These are phyloP conservation scores for Microbotryomycetes sp. DNA, from an alignment of 1,284 basidiomycete genomes.

Conservation along the genomic window DNA sequence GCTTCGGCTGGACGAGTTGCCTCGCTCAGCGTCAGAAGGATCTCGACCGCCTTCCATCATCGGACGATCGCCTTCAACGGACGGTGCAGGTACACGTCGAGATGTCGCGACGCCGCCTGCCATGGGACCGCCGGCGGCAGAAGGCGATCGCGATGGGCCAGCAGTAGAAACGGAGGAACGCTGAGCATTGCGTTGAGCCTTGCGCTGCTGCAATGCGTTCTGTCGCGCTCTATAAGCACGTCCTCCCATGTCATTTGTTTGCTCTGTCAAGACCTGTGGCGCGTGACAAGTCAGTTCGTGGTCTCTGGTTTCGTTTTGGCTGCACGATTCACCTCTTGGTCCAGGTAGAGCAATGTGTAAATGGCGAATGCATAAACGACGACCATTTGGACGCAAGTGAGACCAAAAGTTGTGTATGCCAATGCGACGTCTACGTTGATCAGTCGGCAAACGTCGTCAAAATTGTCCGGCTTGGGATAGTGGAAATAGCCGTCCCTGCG, in stretches of 20 bases:
- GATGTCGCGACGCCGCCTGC: neutral
- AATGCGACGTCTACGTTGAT: conserved; percentile 40
- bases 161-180: neutral
- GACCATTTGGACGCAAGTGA: conserved; percentile 36
- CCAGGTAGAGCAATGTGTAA: conserved; percentile 41
- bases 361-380: conserved; percentile 33
- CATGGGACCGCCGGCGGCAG: neutral
- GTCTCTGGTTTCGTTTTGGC: neutral
- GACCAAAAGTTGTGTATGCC: conserved; percentile 41
- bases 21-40: neutral
- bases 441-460: conserved; percentile 40
- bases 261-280: conserved; percentile 18
- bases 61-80: neutral
- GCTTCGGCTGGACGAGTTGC: neutral
- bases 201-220: conserved; percentile 6
- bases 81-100: neutral
- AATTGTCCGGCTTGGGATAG: conserved; percentile 40
- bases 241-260: conserved; percentile 20
- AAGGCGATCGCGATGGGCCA: neutral
- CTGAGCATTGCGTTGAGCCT: neutral
- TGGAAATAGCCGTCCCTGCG: conserved; percentile 41
- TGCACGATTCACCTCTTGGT: conserved; percentile 47
- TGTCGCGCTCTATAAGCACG: conserved; percentile 20
- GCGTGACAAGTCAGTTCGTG: too few relatives aligned
- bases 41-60: neutral